These are phyloP conservation scores for Byssothecium circinans DNA, from an alignment of 2,329 filamentous ascomycete genomes.

Conservation along the genomic window DNA sequence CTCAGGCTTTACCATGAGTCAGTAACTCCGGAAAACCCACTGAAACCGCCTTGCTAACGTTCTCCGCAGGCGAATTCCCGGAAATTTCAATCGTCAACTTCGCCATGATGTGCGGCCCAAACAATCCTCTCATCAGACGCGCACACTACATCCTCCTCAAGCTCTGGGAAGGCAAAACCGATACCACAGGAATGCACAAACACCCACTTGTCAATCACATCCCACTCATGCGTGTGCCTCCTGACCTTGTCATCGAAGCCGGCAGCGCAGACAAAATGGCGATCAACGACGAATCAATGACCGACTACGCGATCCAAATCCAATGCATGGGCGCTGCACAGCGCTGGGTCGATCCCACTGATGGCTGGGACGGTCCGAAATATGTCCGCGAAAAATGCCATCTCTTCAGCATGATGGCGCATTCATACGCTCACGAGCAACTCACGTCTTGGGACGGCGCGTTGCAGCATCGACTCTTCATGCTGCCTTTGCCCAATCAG, in stretches of 20 bases:
- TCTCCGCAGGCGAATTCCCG: constrained; percentile 10
- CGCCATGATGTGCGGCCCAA: constrained; percentile 21
- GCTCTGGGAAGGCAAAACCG: constrained; percentile 51
- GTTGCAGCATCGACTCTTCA: constrained; percentile 56
- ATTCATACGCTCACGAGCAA: constrained; percentile 44
- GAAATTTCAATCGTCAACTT: constrained; percentile 28
- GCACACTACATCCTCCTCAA: constrained; percentile 55
- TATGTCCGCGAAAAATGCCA: constrained; percentile 48
- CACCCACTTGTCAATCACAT: constrained; percentile 56
- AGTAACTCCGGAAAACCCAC: too few species aligned
- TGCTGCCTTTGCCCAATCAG: constrained; percentile 43
- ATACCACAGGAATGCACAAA: constrained; percentile 47
- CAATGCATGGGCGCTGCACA: constrained; percentile 57
- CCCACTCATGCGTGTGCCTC: constrained; percentile 49
- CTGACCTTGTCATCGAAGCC: constrained; percentile 34
- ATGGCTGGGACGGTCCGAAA: constrained; percentile 57
- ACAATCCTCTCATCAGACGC: constrained; percentile 54
- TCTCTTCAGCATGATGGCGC: constrained; percentile 25
- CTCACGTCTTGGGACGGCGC: constrained; percentile 56
- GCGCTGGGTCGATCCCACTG: constrained; percentile 55
- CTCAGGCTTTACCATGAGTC: constrained; percentile 24
- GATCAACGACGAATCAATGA: constrained; percentile 49
- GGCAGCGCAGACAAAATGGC: constrained; percentile 38
- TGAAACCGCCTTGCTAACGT: too few species aligned
- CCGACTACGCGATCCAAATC: constrained; percentile 62